Base-by-base conservation (phyloP, 1,284 basidiomycete genomes). In the Puccinia coronata region DNA sequence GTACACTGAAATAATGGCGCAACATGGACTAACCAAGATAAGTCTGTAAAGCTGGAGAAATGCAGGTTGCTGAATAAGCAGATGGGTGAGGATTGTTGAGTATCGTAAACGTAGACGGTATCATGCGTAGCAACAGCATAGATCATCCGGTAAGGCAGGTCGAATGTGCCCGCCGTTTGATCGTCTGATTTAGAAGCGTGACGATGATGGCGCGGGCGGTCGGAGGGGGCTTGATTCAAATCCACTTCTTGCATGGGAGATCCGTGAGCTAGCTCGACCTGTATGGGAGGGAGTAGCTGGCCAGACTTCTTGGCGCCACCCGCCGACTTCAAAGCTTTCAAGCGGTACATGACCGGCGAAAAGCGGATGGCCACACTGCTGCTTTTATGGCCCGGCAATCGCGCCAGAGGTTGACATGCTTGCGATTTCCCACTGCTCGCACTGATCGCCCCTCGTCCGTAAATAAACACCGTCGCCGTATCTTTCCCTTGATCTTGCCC, bases 111-210 rank as follows among this genome's bases (percentile, higher is more conserved):
- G 78, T 94, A 90, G 31, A 99, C 92, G 0, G 93, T 92, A 86
- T 99, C 96, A 90, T 96, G 97, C 34, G 96, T 98, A 61, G 95
- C 93, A 12, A 99, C 94, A 0, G 97, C 95, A 85, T 94, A 99
- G 59, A 98, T 87, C 92, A 98, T 94, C 67, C 96, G 90, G 86
- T 98, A 98, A 0, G 95, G 94, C 73, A 98, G 87, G 16, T 93
- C 91, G 86, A 99, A 97, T 9, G 97, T 88, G 36, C 92, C 91
- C 23, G 88, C 88, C n/a, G 28, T 47, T 12, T 73, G 23, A 57
- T 73, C 71, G 16, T 28, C n/a, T 51, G 23, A 20, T 14, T 49
- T 47, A 23, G 73, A 61, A 70, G 72, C 71, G 73, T 82, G 74
- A 43, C 84, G 84, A 78, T 84, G 82, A 55, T 82, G 83, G 20